These are phyloP conservation scores for Penicillium crystallinum DNA, from an alignment of 495 filamentous ascomycete species.

Conservation along the genomic window DNA sequence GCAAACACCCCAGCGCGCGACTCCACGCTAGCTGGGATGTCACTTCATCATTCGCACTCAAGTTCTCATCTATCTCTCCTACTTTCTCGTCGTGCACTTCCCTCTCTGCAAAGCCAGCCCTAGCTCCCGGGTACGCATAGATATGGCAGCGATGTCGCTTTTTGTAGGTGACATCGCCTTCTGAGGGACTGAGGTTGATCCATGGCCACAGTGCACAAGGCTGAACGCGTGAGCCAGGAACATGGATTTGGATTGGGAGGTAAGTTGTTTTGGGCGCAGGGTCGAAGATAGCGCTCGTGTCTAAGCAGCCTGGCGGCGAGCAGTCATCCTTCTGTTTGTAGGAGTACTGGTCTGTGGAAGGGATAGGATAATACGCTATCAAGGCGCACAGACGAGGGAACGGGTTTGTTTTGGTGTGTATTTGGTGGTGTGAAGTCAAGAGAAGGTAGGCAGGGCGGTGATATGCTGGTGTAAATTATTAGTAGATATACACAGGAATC, in stretches of 20 bases:
- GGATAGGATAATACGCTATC: conserved; percentile 54
- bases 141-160: conserved; percentile 42
- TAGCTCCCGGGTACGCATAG: conserved; percentile 43
- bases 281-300: conserved; percentile 33
- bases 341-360: conserved; percentile 7
- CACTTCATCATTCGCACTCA: conserved; percentile 29
- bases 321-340: conserved; percentile 3
- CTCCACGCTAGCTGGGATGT: conserved; percentile 51
- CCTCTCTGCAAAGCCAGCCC: conserved; percentile 49
- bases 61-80: conserved; percentile 3
- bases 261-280: conserved; percentile 25
- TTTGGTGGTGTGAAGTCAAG: conserved; percentile 47
- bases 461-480: conserved; percentile 34
- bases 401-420: conserved; percentile 33
- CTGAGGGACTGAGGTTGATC: conserved; percentile 13
- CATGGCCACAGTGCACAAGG: conserved; percentile 29
- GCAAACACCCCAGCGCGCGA: conserved; percentile 43
- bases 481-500: neutral
- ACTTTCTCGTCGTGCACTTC: conserved; percentile 23
- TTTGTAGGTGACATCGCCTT: conserved; percentile 29
- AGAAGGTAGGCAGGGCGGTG: conserved; percentile 54
- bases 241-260: conserved; percentile 49
- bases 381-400: conserved; percentile 45
- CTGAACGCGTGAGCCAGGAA: conserved; percentile 44
- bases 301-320: conserved; percentile 23